Percentiles rank a stretch among this genome's conserved stretches.
Evolutionary conservation across 441 rosid species (phyloP).

Genomic region (Pelargonium myrrhifolium): DNA sequence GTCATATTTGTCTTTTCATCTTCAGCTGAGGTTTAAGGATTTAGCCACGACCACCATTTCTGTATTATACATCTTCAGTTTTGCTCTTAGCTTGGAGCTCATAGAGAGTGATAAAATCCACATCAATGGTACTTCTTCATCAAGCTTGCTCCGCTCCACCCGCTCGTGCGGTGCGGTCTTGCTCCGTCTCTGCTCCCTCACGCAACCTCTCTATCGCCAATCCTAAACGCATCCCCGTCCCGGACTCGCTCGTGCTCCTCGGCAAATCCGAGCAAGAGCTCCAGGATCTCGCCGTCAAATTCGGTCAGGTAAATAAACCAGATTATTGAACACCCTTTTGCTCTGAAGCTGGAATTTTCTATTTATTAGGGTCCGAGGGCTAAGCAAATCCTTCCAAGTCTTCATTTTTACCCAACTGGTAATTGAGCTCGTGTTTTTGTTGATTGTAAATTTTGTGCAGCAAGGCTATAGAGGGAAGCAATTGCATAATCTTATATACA

Average conservation of each 20-base stretch:
- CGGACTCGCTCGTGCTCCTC: conserved; percentile 57
- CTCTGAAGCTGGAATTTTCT: not conserved
- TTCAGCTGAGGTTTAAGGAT: too few species aligned
- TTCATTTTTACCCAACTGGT: not conserved
- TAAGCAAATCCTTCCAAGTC: not conserved
- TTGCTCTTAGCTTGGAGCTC: too few species aligned
- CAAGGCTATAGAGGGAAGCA: conserved; percentile 89
- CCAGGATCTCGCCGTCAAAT: conserved; percentile 61
- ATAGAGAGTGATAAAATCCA: too few species aligned
- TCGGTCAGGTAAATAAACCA: conserved; percentile 53
- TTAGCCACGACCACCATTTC: too few species aligned
- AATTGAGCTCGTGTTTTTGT: not conserved
- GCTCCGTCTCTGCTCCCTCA: conserved; percentile 18
- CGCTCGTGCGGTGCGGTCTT: conserved; percentile 13
- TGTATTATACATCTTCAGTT: too few species aligned
- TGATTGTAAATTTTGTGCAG: conserved; percentile 22
- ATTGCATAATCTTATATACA: conserved; percentile 71
- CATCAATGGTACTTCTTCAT: too few species aligned
- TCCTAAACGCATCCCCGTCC: conserved; percentile 31
- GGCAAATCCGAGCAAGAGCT: conserved; percentile 87
- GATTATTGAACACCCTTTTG: not conserved
- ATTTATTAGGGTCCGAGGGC: not conserved
- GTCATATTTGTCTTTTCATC: too few species aligned
- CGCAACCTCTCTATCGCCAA: conserved; percentile 17
- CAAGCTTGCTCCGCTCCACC: not conserved